Conservation (phyloP, 2,329 filamentous ascomycete genomes). For the Didymella arachidicola region DNA sequence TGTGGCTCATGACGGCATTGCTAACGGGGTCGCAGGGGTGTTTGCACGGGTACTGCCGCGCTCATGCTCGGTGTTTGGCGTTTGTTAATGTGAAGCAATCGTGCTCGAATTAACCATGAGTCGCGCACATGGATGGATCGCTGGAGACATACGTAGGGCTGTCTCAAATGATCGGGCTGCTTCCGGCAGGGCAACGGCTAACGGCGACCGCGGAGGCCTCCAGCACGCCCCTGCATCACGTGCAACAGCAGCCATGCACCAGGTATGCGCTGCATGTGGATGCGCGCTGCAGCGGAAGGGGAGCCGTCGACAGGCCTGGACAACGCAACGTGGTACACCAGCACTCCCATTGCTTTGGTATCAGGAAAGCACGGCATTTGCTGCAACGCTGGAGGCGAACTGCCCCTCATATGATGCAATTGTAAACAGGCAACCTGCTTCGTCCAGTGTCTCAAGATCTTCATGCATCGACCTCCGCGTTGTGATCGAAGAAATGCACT, state of each 20-base stretch:
- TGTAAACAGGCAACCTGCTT: constrained; percentile 23
- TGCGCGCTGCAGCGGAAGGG: constrained; percentile 22
- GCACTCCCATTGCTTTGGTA: constrained; percentile 26
- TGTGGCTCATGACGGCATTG: constrained; percentile 3
- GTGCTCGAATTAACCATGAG: constrained; percentile 8
- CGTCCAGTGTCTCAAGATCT: constrained; percentile 8
- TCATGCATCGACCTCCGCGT: constrained; percentile 8
- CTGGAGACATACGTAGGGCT: constrained; percentile 13
- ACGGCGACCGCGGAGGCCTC: constrained; percentile 15
- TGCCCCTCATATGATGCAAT: constrained; percentile 37
- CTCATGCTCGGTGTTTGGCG: constrained; percentile 73
- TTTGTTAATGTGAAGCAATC: constrained; percentile 64
- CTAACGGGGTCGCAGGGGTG: constrained; percentile 59
- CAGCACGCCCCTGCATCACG: constrained; percentile 28
- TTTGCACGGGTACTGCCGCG: constrained; percentile 71
- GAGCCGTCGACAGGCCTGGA: constrained; percentile 21
- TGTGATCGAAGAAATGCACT: constrained; percentile 4
- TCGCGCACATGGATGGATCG: constrained; percentile 5
- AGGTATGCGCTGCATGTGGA: constrained; percentile 25
- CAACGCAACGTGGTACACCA: constrained; percentile 23
- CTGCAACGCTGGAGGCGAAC: constrained; percentile 22
- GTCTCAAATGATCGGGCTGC: constrained; percentile 9
- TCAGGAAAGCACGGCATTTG: constrained; percentile 29
- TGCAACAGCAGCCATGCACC: constrained; percentile 29
- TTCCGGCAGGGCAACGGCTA: constrained; percentile 10